Evolutionary conservation across 331 rosid genomes (phyloP).

Genomic region (Malus hybrid): DNA sequence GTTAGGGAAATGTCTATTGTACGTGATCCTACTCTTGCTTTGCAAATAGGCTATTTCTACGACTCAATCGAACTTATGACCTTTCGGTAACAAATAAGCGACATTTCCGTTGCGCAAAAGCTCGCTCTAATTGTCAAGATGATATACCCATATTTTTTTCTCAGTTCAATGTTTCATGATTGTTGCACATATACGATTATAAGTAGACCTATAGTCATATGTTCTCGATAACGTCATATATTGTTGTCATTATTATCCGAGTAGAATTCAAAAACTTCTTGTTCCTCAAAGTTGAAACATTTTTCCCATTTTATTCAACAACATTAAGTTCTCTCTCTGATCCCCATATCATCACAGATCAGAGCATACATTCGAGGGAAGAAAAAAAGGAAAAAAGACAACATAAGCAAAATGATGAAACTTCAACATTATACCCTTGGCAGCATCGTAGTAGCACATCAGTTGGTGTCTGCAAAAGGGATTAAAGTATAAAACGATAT

Average conservation of each 20-base stretch:
- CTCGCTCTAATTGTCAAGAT: too few relatives aligned
- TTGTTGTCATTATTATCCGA: neutral
- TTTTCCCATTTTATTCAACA: slow-evolving; percentile 5
- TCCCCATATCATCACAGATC: neutral
- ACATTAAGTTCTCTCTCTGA: slow-evolving; percentile 1
- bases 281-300: neutral
- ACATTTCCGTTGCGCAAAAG: too few relatives aligned
- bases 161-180: too few relatives aligned
- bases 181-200: too few relatives aligned
- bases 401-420: neutral
- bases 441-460: neutral
- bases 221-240: neutral
- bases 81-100: too few relatives aligned
- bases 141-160: too few relatives aligned
- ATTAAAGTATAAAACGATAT: too few relatives aligned
- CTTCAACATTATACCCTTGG: slow-evolving; percentile 7
- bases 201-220: neutral
- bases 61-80: too few relatives aligned
- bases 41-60: too few relatives aligned
- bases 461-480: slow-evolving; percentile 13
- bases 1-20: too few relatives aligned
- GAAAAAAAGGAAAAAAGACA: neutral
- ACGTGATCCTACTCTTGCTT: too few relatives aligned
- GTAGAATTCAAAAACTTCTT: neutral
- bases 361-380: neutral